Evolutionary conservation across 1,139 yeast species (phyloP).

Genomic region (Scheffersomyces illinoinensis): DNA sequence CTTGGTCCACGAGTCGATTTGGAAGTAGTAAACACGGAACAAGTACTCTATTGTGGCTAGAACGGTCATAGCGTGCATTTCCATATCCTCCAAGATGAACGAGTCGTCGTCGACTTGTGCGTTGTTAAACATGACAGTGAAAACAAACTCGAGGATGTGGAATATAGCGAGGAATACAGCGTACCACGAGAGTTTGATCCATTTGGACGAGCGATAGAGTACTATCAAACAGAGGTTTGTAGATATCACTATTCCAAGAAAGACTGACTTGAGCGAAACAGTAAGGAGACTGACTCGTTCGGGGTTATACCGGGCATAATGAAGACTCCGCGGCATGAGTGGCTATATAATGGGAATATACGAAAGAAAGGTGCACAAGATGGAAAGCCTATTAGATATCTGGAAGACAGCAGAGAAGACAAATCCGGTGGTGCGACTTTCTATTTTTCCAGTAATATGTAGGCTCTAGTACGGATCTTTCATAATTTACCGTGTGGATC

Average conservation of each 20-base stretch:
- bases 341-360: background rate
- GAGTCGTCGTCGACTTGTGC: constrained; percentile 70
- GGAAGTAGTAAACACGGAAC: constrained; percentile 2
- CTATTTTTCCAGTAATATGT: background rate
- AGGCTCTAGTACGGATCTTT: background rate
- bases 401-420: background rate
- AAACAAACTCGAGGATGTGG: constrained; percentile 79
- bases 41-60: constrained; percentile 27
- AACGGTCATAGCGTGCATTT: constrained; percentile 63
- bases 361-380: background rate
- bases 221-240: constrained; percentile 11
- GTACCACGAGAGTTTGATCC: constrained; percentile 35
- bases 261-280: constrained; percentile 33
- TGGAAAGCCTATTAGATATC: background rate
- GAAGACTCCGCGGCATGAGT: background rate
- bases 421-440: background rate
- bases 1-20: background rate
- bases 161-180: constrained; percentile 56
- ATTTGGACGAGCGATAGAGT: constrained; percentile 5
- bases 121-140: constrained; percentile 74
- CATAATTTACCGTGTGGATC: background rate
- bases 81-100: constrained; percentile 73
- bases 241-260: constrained; percentile 29
- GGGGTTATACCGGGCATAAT: constrained; percentile 23
- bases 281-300: constrained; percentile 29